These are phyloP conservation scores for Saccharomyces hybrid DNA, from an alignment of 1,139 yeast genomes.

Conservation along the genomic window DNA sequence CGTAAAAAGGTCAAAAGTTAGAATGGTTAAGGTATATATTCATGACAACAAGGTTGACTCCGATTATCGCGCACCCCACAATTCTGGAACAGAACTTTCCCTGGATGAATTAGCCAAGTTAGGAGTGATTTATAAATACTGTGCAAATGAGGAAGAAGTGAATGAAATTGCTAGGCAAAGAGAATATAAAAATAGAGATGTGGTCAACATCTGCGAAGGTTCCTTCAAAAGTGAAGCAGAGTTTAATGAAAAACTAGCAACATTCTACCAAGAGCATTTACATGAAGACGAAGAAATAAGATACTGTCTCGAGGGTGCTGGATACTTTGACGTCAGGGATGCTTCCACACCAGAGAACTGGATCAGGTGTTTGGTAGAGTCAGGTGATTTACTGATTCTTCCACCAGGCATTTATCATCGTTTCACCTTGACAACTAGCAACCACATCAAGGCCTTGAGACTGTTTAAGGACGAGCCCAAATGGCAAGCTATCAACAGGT, in stretches of 20 bases:
- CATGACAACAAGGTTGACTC: constrained; percentile 60
- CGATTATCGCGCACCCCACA: constrained; percentile 69
- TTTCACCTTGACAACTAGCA: constrained; percentile 61
- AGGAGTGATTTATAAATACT: constrained; percentile 64
- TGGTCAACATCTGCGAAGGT: constrained; percentile 50
- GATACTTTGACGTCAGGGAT: constrained; percentile 83
- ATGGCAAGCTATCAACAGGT: constrained; percentile 85
- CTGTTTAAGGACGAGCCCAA: constrained; percentile 92
- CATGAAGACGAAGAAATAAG: constrained; percentile 98
- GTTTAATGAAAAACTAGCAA: constrained; percentile 56
- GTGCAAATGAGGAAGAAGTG: constrained; percentile 49
- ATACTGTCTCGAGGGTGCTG: constrained; percentile 81
- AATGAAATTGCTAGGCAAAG: constrained; percentile 62
- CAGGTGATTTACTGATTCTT: constrained; percentile 62
- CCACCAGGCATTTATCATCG: constrained; percentile 95
- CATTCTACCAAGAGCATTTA: constrained; percentile 77
- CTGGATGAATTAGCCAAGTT: constrained; percentile 43
- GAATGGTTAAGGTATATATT: constrained; percentile 45
- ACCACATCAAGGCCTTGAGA: constrained; percentile 69
- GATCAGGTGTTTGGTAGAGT: constrained; percentile 63
- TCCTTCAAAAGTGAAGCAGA: constrained; percentile 56
- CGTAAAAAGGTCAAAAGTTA: no score
- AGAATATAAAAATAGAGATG: constrained; percentile 73
- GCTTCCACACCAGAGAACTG: constrained; percentile 51
- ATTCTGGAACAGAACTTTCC: constrained; percentile 55